Base-by-base conservation (phyloP, 2,329 filamentous ascomycete species). In the Xylaria polymorpha region DNA sequence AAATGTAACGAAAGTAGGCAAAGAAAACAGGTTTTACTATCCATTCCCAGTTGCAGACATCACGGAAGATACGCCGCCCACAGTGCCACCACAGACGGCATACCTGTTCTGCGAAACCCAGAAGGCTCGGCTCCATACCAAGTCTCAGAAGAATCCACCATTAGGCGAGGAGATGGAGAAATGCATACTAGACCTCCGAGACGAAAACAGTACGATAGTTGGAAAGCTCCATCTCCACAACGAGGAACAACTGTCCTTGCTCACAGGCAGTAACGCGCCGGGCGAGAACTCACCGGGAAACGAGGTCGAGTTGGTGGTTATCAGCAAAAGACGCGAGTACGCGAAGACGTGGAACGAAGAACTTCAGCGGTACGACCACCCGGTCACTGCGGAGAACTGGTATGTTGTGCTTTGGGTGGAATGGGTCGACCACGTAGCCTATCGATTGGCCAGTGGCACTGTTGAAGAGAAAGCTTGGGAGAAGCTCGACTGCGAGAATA, bases 361-460 rank as follows among this genome's bases (percentile, higher is more conserved):
- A 3, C 55, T 58, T 2, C 14, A 58, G 37, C 39, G 39, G 55
- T 58, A 58, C 37, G 55, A 58, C 22, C 55, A 58, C 22, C 55
- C 55, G n/a, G 12, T 58, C 3, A 58, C 55, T 6, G 22, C 4
- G 20, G 39, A 58, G 39, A 58, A 58, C 7, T 32, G 29, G 1
- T 43, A 58, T 29, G 55, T 58, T 29, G 55, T 58, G 39, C 55
- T 58, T 58, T 58, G 55, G 55, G 39, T 58, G 20, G 55, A 58
- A 58, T 58, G 55, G 37, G 14, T 41, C 22, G 20, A 58, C 37
- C 2, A 18, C 12, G 14, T 58, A 29, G 55, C 55, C 12, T 58
- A 58, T 58, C 22, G 39, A 8, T 29, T 58, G 20, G 55, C 55
- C 22, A 44, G 55, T 58, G 55, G 55, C 22, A 58, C 39, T n/a